Evolutionary conservation across 805 yeast species (phyloP), one percentile per base, ranked within the genome.

Genomic region (Candida cerambycidarum): DNA sequence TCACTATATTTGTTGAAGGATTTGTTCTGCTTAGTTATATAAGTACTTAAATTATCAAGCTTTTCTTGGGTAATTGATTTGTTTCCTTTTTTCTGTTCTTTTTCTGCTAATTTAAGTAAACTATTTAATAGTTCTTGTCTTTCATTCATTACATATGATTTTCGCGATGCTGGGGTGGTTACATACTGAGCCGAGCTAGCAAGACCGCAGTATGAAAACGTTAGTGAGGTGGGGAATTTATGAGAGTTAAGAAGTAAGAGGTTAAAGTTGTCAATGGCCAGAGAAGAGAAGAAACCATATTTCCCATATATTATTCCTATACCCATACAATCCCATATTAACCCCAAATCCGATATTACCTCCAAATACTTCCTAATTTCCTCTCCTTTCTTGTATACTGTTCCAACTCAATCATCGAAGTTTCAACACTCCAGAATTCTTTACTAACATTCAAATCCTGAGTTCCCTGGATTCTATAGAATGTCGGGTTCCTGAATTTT

Each of bases 41-140:
- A 62, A 28, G 52, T 50, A 29, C 62, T 51, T 30, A 69, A 50
- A 15, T 62, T 59, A 41, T 58, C 50, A 42, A 69, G 52, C 42
- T 69, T 68, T 12, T 67, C 73, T 32, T 58, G 52, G 4, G 73
- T 65, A 9, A 69, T 59, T 13, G 71, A 55, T 16, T 46, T 56
- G 45, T 69, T 69, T 9, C 75, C 75, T 35, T 48, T 59, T 38
- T 55, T 51, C 41, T 65, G 67, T 50, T 69, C 75, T 47, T 57
- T 59, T 42, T 63, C 62, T 12, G 71, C 71, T 37, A 69, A 43
- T 39, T 50, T 51, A 18, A 65, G 46, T 17, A 65, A 48, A 37
- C 56, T 53, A 27, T 63, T 53, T 15, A 64, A 54, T 14, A 63
- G 54, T 35, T 60, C 63, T 40, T 60, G 58, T 40, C 54, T 46